Evolutionary conservation across 805 yeast species (phyloP).

Genomic region (Barnettozyma salicaria): DNA sequence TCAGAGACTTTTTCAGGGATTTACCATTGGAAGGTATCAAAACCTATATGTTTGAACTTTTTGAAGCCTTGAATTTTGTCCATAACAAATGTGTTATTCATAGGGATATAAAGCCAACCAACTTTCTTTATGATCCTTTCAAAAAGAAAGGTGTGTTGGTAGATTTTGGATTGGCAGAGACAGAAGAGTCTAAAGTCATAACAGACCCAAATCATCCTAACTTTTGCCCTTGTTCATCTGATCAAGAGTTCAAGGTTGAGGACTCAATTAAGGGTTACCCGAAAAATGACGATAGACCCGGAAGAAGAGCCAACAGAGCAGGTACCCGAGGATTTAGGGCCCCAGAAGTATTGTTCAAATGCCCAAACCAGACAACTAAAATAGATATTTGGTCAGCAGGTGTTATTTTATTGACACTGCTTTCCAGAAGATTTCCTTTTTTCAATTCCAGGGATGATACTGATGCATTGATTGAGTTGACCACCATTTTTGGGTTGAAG

Average conservation of each 20-base stretch:
- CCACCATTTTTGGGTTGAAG: constrained; percentile 71
- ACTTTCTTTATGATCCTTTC: constrained; percentile 51
- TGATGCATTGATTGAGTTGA: constrained; percentile 83
- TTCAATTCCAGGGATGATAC: constrained; percentile 91
- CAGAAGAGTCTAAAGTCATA: constrained; percentile 26
- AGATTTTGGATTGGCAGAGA: constrained; percentile 72
- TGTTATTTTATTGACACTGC: constrained; percentile 66
- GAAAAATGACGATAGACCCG: constrained; percentile 81
- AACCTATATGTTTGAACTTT: constrained; percentile 70
- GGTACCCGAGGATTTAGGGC: constrained; percentile 89
- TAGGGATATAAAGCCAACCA: constrained; percentile 77
- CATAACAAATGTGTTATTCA: constrained; percentile 69
- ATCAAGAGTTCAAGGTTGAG: constrained; percentile 28
- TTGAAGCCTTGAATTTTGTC: constrained; percentile 63
- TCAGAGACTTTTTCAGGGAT: constrained; percentile 78
- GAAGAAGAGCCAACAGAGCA: constrained; percentile 93
- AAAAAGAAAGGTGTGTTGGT: constrained; percentile 56
- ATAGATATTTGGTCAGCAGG: constrained; percentile 85
- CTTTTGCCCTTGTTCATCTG: constrained; percentile 48
- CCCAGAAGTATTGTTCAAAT: constrained; percentile 59
- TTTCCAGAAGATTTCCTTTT: constrained; percentile 81
- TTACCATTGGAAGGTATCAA: constrained; percentile 75
- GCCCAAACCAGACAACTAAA: constrained; percentile 52
- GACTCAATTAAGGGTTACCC: constrained; percentile 56
- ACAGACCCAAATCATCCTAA: constrained; percentile 25